Evolutionary conservation across 2,329 filamentous ascomycete species (phyloP), one percentile per base, ranked within the genome.

Genomic region (Aulographum hederae): DNA sequence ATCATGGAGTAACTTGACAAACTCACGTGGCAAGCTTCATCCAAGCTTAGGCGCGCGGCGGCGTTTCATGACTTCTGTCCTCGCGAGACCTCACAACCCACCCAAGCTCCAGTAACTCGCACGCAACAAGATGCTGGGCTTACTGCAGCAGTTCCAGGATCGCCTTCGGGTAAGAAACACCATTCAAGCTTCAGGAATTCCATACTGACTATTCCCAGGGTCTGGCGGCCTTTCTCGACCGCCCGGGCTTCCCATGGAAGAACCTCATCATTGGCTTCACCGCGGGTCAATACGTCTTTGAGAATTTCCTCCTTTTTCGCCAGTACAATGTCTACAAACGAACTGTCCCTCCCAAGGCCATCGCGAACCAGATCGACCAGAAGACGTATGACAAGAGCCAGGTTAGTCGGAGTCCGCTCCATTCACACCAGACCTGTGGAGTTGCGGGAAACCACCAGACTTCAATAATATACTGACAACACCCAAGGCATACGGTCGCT

Each of bases 201-300:
- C 21, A n/a, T n/a, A n/a, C n/a, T n/a, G n/a, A n/a, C n/a, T n/a
- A n/a, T 28, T 28, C 21, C 30, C 46, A 71, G 64, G 62, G 69
- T 62, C 73, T 95, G 43, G 81, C 82, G 50, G 72, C 71, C 54
- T 74, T 78, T 56, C 76, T 95, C 46, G 89, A 98, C 63, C 73
- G 80, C 49, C 85, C 86, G 36, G 65, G 80, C 49, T 93, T 95
- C 61, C 86, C 89, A 34, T 98, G 89, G 89, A 98, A 94, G 71
- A 78, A 73, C 53, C 73, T 98, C 46, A 85, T 98, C 46, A 69
- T 95, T 44, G 80, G 84, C 46, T 98, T 98, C 61, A 92, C 84
- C 18, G 54, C 95, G 45, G 82, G 78, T 38, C 82, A 98, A 52
- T 95, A 81, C 54, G 59, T 82, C 33, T 75, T 98, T 48, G 89